These are phyloP conservation scores for Phlyctochytrium arcticum DNA, from an alignment of 192 early-diverging fungal species.

Conservation along the genomic window DNA sequence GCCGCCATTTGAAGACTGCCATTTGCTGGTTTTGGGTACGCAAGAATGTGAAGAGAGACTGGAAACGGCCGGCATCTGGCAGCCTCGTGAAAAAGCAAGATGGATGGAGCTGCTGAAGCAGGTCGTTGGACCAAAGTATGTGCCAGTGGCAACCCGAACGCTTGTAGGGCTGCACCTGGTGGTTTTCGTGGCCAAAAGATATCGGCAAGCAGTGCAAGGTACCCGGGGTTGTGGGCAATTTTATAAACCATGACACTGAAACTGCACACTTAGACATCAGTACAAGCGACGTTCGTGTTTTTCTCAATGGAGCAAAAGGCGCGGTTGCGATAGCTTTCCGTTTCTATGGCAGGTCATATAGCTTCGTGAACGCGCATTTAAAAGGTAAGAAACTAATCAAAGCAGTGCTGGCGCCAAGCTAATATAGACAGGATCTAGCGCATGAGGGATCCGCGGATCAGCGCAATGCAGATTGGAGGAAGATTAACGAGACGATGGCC, in stretches of 20 bases:
- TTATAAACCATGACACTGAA: neutral
- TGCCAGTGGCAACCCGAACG: constrained; percentile 14
- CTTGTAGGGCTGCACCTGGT: constrained; percentile 28
- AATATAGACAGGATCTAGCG: neutral
- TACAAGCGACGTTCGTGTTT: neutral
- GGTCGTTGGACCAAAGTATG: constrained; percentile 6
- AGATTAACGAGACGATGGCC: constrained; percentile 12
- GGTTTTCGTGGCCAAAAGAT: constrained; percentile 18
- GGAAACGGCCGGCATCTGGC: constrained; percentile 14
- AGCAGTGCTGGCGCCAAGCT: neutral
- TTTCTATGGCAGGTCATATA: neutral
- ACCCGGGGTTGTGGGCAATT: neutral
- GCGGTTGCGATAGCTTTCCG: neutral
- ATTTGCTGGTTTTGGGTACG: constrained; percentile 27
- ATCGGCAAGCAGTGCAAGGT: constrained; percentile 2
- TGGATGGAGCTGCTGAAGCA: constrained; percentile 25
- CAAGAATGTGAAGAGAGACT: constrained; percentile 32
- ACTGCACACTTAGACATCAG: neutral
- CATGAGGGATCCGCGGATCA: constrained; percentile 18
- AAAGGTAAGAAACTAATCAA: neutral
- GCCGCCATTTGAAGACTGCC: neutral
- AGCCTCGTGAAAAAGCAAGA: neutral
- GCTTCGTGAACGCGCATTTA: constrained; percentile 12
- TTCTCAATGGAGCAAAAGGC: constrained; percentile 16
- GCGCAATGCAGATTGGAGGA: constrained; percentile 18